Evolutionary conservation across 306 rosid species (phyloP), one percentile per base, ranked within the genome.

Genomic region (Myrica gale): DNA sequence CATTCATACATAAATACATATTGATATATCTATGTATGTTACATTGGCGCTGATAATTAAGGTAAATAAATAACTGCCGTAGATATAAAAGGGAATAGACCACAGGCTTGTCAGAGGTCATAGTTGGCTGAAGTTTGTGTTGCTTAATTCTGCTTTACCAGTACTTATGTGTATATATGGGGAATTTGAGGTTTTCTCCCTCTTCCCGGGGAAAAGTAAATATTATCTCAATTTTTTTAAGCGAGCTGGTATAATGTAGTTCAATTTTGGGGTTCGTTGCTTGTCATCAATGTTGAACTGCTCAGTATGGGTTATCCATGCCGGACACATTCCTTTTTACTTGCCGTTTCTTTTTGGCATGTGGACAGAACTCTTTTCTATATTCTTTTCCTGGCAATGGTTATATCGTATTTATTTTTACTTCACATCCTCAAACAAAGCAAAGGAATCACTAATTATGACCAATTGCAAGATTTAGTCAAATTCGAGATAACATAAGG

Each of bases 401-500:
- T 54, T 39, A 39, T 37, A 16, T 63, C 21, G 7, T 37, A 0
- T 39, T 63, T 16, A 37, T 20, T 41, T 16, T 61, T 63, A 46
- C 3, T 63, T 63, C 21, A 20, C 69, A 16, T 63, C 4, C 2
- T 57, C 20, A 54, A 54, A 54, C 7, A 7, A 15, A 9, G 63
- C 12, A 4, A 47, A 61, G 13, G 12, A 19, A 3, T 15, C 44
- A 71, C 67, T 50, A 13, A n/a, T 41, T 52, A 65, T n/a, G 32
- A 44, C 16, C 68, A 68, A 23, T 6, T 45, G 74, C 53, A 23
- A 17, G 11, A 69, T 45, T 45, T 56, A 21, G 44, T 43, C 15
- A 70, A 53, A 16, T 37, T 20, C 70, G n/a, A 5, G 19, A 53
- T 69, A 57, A 11, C 19, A 60, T 81, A 53, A 47, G 73, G 37